Evolutionary conservation across 2,329 filamentous ascomycete species (phyloP), one percentile per base, ranked within the genome.

Genomic region (Aciculosporium take): DNA sequence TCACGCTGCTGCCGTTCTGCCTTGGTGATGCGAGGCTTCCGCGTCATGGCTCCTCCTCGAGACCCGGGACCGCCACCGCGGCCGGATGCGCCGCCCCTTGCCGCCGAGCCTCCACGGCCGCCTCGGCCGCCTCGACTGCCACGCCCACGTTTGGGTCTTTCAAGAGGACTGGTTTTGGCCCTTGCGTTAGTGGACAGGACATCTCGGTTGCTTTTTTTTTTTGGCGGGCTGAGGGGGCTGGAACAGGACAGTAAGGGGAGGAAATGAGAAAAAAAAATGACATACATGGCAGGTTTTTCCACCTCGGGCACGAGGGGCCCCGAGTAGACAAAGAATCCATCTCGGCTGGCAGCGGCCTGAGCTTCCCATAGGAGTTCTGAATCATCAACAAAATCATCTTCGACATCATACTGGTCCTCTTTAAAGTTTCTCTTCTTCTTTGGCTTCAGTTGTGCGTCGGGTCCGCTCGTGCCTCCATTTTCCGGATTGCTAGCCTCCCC

Each of bases 291-390:
- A 28, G 72, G 71, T 62, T 91, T 89, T 63, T 94, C 83, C 18
- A 81, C 84, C 61, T 94, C 87, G 5, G 83, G 83, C 18, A 96
- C 75, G 36, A 98, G 67, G 7, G 89, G 89, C 3, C 91, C 91
- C 46, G 85, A 93, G 62, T 95, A 98, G 1, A 98, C 91, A 58
- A 96, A 98, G 66, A 96, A 98, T 1, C 91, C 91, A 57, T 96
- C 91, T 51, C 89, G 85, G 50, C 85, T 89, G 36, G 91, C 88
- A 4, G 89, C 87, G 6, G 89, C 89, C 57, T 94, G 84, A 55
- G 94, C 86, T 61, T 96, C 86, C 89, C 89, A 96, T 1, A 93
- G 71, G 56, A 95, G 62, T 59, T 98, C 91, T 1, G 87, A 93
- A 56, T 98, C 91, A 54, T 98, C 91, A 42, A 89, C 77, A 61